Evolutionary conservation across 306 rosid species (phyloP).

Genomic region (Corylus avellana): DNA sequence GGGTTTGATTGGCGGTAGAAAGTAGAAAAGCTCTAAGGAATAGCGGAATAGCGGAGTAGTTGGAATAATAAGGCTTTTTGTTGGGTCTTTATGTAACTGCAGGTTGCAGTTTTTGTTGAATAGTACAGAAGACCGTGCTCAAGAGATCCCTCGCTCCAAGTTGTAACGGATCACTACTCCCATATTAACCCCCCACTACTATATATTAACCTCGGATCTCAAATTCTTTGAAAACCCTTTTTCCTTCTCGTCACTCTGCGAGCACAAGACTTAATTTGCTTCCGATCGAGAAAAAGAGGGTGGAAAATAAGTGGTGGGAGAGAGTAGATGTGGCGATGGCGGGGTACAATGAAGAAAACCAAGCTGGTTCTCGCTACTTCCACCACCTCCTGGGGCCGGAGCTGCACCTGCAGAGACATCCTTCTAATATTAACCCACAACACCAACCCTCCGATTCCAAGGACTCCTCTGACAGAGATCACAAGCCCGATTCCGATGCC

Average conservation of each 20-base stretch:
- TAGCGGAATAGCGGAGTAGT: not conserved
- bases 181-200: not conserved
- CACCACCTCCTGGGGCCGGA: conserved; percentile 28
- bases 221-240: not conserved
- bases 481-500: not conserved
- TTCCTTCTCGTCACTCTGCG: not conserved
- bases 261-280: not conserved
- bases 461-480: conserved; percentile 7
- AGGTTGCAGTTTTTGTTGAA: not conserved
- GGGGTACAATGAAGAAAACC: conserved; percentile 23
- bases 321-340: conserved; percentile 39
- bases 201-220: not conserved
- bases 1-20: not conserved
- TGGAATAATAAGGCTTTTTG: not conserved
- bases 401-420: conserved; percentile 27
- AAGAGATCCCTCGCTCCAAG: not conserved
- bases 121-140: conserved; percentile 3
- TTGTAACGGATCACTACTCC: not conserved
- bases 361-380: conserved; percentile 19
- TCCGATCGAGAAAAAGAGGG: not conserved
- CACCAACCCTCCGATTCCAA: conserved; percentile 16
- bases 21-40: not conserved
- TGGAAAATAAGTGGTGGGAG: conserved; percentile 38
- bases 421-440: conserved; percentile 3
- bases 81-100: conserved; percentile 7